phyloP scores from a whole-genome alignment of 2,329 filamentous ascomycete genomes.

The Sordariomycetes sp. region DNA sequence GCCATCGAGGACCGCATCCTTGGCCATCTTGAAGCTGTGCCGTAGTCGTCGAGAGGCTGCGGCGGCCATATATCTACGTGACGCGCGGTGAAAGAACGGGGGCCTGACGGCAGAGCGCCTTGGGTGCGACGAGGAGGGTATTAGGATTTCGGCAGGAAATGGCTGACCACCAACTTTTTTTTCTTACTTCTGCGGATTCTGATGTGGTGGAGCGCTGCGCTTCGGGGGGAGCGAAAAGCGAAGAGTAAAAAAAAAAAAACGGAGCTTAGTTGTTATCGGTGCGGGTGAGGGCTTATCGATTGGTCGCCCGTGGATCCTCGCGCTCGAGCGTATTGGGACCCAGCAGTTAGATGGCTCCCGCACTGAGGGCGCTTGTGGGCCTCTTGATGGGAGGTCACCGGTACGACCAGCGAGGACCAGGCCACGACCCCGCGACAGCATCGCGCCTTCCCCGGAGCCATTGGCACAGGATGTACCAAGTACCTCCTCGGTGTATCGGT shows the following conservation, averaged over 20 bases:
- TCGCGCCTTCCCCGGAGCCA: background rate
- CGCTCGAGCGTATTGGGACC: no score
- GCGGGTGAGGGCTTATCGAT: conserved; percentile 6
- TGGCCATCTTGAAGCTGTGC: conserved; percentile 32
- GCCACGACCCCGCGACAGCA: background rate
- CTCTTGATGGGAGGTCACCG: background rate
- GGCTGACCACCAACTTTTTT: background rate
- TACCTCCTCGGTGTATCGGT: background rate
- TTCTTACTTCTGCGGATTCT: background rate
- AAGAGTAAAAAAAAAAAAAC: conserved; percentile 1
- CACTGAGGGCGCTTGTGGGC: no score
- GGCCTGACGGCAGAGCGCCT: background rate
- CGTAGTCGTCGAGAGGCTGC: background rate
- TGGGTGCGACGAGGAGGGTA: background rate
- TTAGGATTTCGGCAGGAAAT: background rate
- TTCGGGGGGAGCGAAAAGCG: background rate
- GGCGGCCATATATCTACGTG: background rate
- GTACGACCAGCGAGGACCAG: background rate
- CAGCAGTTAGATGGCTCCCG: no score
- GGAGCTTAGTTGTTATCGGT: background rate
- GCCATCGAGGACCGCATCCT: conserved; percentile 38
- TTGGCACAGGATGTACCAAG: background rate
- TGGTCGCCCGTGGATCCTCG: background rate
- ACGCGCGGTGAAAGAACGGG: background rate
- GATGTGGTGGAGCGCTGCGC: background rate